Percentiles rank a stretch among this genome's conserved stretches.
Conservation (phyloP, 805 yeast genomes). For the Sugiyamaella lignohabitans region DNA sequence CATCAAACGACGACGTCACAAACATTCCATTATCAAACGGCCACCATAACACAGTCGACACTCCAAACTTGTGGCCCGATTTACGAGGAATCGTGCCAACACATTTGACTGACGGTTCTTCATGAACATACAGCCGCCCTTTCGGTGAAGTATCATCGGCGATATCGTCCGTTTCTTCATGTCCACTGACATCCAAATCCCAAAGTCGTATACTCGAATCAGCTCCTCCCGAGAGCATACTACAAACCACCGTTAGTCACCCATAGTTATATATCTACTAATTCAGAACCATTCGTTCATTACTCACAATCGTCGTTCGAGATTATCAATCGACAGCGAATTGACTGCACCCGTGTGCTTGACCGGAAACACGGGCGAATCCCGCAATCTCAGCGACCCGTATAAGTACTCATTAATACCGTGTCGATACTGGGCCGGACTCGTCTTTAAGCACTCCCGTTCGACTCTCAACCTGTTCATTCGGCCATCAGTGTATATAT, state of each 20-base stretch:
- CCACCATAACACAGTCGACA: conserved; percentile 81
- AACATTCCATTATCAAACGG: conserved; percentile 82
- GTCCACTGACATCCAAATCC: conserved; percentile 40
- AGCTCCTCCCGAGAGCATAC: conserved; percentile 63
- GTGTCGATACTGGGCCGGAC: not conserved
- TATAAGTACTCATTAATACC: not conserved
- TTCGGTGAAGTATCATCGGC: not conserved
- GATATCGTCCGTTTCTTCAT: not conserved
- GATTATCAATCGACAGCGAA: conserved; percentile 49
- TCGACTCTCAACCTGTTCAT: not conserved
- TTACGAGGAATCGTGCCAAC: conserved; percentile 19
- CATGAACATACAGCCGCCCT: conserved; percentile 1
- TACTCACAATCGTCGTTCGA: conserved; percentile 39
- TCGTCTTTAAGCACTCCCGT: not conserved
- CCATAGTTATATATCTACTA: too few species aligned
- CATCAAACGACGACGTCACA: conserved; percentile 74
- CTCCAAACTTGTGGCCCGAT: conserved; percentile 59
- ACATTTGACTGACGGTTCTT: conserved; percentile 6
- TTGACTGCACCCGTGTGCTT: conserved; percentile 46
- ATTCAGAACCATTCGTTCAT: too few species aligned
- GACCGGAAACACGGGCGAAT: conserved; percentile 17
- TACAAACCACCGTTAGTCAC: too few species aligned
- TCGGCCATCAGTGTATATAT: too few species aligned
- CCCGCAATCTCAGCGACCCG: not conserved
- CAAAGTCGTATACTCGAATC: conserved; percentile 64